Conservation (phyloP, 225 moss, liverwort and hornwort genomes). For the Anthoceros angustus region DNA sequence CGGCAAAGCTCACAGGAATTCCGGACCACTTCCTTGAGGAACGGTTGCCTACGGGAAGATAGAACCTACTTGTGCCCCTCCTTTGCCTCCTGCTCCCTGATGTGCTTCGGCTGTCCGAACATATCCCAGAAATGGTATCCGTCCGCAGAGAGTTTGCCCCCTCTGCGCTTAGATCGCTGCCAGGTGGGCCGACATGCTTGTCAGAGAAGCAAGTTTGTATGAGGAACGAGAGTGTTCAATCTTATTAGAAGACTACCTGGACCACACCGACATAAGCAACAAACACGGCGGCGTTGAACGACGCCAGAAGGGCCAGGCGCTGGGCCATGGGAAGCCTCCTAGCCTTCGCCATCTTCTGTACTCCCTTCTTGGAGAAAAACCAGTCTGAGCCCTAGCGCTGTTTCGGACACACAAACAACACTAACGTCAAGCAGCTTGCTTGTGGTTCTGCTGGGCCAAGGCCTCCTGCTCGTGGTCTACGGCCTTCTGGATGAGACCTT, state of each 20-base stretch:
- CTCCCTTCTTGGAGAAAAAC: neutral
- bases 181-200: too few species aligned
- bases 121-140: neutral
- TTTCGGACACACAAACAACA: neutral
- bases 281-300: neutral
- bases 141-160: neutral
- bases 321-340: neutral
- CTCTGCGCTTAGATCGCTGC: too few species aligned
- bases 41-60: too few species aligned
- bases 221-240: neutral
- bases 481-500: constrained; percentile 31
- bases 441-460: neutral
- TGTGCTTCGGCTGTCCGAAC: neutral
- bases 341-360: neutral
- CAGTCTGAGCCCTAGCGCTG: neutral
- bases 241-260: too few species aligned
- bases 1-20: too few species aligned
- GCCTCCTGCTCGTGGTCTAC: constrained; percentile 28
- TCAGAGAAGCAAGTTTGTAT: neutral
- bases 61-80: too few species aligned
- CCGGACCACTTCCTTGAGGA: too few species aligned
- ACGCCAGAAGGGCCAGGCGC: neutral
- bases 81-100: neutral
- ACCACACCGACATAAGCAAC: neutral
- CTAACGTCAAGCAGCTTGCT: neutral